These are phyloP conservation scores for Taphrina wiesneri DNA, from an alignment of 1,139 yeast species.

Conservation along the genomic window DNA sequence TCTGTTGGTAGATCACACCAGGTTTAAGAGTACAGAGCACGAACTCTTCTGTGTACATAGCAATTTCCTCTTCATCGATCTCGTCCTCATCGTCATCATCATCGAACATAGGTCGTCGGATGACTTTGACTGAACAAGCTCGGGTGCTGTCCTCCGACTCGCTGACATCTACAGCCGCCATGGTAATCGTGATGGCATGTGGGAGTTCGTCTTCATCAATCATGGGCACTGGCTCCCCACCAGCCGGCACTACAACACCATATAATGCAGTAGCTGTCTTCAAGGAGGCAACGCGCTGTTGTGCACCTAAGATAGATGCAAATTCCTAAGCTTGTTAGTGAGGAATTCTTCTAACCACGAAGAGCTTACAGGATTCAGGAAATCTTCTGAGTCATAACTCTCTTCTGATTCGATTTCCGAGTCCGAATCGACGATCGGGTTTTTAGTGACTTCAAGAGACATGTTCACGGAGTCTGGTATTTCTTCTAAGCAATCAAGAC, in stretches of 20 bases:
- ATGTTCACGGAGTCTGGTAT: too few relatives aligned
- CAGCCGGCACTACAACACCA: slow-evolving; percentile 28
- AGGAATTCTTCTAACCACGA: not conserved
- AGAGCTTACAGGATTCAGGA: slow-evolving; percentile 24
- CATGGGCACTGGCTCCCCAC: slow-evolving; percentile 68
- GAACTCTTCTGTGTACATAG: slow-evolving; percentile 50
- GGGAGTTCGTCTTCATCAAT: slow-evolving; percentile 66
- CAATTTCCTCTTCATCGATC: slow-evolving; percentile 52
- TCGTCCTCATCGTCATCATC: slow-evolving; percentile 47
- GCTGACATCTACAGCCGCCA: slow-evolving; percentile 94
- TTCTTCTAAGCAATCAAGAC: too few relatives aligned
- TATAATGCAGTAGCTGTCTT: slow-evolving; percentile 29
- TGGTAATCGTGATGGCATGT: slow-evolving; percentile 82
- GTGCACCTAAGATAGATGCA: slow-evolving; percentile 30
- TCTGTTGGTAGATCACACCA: slow-evolving; percentile 74
- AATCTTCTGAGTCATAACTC: slow-evolving; percentile 22
- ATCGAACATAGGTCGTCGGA: slow-evolving; percentile 52
- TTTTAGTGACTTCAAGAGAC: not conserved
- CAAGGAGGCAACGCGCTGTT: slow-evolving; percentile 26
- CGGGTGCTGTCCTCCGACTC: slow-evolving; percentile 69
- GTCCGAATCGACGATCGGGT: not conserved
- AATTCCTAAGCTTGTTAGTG: slow-evolving; percentile 4
- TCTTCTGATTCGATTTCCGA: slow-evolving; percentile 20
- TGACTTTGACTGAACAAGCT: slow-evolving; percentile 83
- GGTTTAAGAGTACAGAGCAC: slow-evolving; percentile 91